Conservation (phyloP, 2,329 filamentous ascomycete species). For the Endocalyx cinctus region DNA sequence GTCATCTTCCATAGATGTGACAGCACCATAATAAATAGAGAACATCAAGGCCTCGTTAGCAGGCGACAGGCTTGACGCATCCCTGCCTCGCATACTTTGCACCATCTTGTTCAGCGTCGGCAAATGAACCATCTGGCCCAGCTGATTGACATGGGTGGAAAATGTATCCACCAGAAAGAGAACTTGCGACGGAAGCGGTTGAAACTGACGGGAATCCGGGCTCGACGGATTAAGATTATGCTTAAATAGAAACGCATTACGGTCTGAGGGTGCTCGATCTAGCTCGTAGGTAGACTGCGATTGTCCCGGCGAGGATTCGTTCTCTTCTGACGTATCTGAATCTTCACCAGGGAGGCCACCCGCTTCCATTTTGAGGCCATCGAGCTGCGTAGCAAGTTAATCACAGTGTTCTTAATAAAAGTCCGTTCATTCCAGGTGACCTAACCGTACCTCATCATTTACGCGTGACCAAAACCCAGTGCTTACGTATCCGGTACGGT, state of each 20-base stretch:
- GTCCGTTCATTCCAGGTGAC: no score
- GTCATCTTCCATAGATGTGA: slow-evolving; percentile 53
- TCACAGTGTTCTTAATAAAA: no score
- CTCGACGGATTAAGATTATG: slow-evolving; percentile 32
- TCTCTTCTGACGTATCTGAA: slow-evolving; percentile 35
- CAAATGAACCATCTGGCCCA: slow-evolving; percentile 40
- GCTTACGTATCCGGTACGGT: slow-evolving; percentile 42
- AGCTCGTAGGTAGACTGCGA: slow-evolving; percentile 33
- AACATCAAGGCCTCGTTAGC: slow-evolving; percentile 51
- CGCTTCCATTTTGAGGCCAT: slow-evolving; percentile 38
- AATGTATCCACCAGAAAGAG: slow-evolving; percentile 49
- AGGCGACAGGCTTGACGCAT: slow-evolving; percentile 29
- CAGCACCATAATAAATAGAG: slow-evolving; percentile 51
- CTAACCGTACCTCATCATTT: slow-evolving; percentile 45
- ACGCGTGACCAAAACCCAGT: slow-evolving; percentile 52
- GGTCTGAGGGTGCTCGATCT: slow-evolving; percentile 37
- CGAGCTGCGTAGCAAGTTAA: no score
- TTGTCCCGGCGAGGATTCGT: slow-evolving; percentile 22
- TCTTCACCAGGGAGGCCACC: slow-evolving; percentile 26
- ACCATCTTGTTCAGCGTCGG: slow-evolving; percentile 36
- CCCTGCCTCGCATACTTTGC: slow-evolving; percentile 28
- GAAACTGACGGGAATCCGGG: slow-evolving; percentile 34
- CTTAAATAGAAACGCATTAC: slow-evolving; percentile 48
- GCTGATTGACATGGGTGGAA: slow-evolving; percentile 45
- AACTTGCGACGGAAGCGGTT: slow-evolving; percentile 50